phyloP scores from a whole-genome alignment of 1,284 basidiomycete species.

The Leccinum insigne region DNA sequence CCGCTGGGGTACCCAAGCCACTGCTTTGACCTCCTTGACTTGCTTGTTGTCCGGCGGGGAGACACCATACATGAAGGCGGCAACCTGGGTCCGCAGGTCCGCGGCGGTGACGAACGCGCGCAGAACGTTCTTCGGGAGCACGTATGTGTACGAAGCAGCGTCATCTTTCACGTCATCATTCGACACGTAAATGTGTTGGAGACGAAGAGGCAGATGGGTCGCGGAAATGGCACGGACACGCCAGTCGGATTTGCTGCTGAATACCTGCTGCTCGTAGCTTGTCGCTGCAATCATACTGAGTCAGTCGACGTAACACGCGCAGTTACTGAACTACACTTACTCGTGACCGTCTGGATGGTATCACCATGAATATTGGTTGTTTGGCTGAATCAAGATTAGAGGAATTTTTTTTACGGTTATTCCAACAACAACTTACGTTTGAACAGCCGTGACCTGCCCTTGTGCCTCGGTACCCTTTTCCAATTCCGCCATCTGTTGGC shows the following conservation, averaged over 20 bases:
- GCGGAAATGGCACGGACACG: constrained; percentile 95
- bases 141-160: constrained; percentile 91
- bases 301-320: constrained; percentile 2
- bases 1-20: constrained; percentile 95
- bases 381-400: constrained; percentile 50
- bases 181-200: constrained; percentile 98
- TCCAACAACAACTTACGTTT: constrained; percentile 58
- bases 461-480: constrained; percentile 97
- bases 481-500: constrained; percentile 99
- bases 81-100: constrained; percentile 96
- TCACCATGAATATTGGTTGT: constrained; percentile 99
- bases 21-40: constrained; percentile 98
- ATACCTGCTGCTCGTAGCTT: constrained; percentile 97
- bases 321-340: constrained; percentile 41
- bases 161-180: constrained; percentile 99
- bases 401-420: neutral
- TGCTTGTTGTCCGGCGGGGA: constrained; percentile 97
- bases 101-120: constrained; percentile 93
- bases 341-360: constrained; percentile 94
- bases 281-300: constrained; percentile 57
- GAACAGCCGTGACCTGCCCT: constrained; percentile 94
- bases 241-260: constrained; percentile 99
- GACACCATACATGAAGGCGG: constrained; percentile 90
- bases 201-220: constrained; percentile 93
- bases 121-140: constrained; percentile 97